A percentile compares a stretch with the other conserved stretches of the same genome.
These are phyloP conservation scores for Lentinula sp. DNA, from an alignment of 768 basidiomycete genomes.

Conservation along the genomic window DNA sequence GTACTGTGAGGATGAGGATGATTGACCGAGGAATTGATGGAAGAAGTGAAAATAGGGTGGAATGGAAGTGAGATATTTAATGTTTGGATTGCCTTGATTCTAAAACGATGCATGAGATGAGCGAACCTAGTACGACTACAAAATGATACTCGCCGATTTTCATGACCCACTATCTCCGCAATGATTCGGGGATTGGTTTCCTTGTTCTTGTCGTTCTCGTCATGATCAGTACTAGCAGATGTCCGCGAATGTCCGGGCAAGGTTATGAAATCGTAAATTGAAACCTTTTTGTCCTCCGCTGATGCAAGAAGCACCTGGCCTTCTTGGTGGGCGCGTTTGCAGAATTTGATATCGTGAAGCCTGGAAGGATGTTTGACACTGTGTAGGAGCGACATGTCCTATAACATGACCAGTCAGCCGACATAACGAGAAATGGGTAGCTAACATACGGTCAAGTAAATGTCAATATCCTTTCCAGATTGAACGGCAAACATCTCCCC, in stretches of 20 bases:
- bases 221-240: slow-evolving; percentile 1
- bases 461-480: slow-evolving; percentile 64
- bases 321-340: slow-evolving; percentile 31
- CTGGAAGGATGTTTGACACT: slow-evolving; percentile 74
- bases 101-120: slow-evolving; percentile 20
- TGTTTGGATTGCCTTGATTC: slow-evolving; percentile 77
- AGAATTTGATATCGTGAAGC: slow-evolving; percentile 81
- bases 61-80: slow-evolving; percentile 54
- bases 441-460: slow-evolving; percentile 68
- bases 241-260: slow-evolving; percentile 34
- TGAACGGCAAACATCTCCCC: slow-evolving; percentile 82
- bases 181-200: slow-evolving; percentile 44
- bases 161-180: slow-evolving; percentile 73
- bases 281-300: slow-evolving; percentile 86
- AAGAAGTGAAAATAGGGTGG: slow-evolving; percentile 12
- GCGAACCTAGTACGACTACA: not conserved
- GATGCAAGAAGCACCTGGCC: slow-evolving; percentile 75
- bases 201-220: not conserved
- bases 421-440: not conserved
- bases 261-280: slow-evolving; percentile 61
- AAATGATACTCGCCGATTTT: slow-evolving; percentile 62
- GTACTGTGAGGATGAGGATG: slow-evolving; percentile 28
- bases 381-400: slow-evolving; percentile 78
- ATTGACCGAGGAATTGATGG: slow-evolving; percentile 8
- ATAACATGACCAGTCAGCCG: not conserved